Evolutionary conservation across 2,329 filamentous ascomycete species (phyloP).

Genomic region (Fusarium pseudonygamai): DNA sequence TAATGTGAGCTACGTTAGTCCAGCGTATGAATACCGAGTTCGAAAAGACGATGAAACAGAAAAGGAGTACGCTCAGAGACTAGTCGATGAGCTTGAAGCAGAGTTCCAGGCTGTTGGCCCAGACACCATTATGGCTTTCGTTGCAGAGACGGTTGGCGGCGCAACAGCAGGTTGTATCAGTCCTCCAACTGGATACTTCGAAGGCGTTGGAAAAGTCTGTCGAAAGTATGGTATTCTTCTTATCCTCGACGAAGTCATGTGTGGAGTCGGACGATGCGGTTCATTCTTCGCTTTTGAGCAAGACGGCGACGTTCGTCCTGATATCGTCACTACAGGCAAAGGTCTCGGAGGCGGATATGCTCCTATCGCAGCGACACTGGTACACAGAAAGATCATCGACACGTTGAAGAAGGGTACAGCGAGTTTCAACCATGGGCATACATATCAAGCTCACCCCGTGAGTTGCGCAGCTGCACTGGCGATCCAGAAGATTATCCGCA

Average conservation of each 20-base stretch:
- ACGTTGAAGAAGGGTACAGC: slow-evolving; percentile 50
- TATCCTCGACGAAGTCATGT: slow-evolving; percentile 85
- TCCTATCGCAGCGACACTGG: slow-evolving; percentile 68
- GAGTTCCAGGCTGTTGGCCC: slow-evolving; percentile 73
- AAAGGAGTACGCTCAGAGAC: slow-evolving; percentile 66
- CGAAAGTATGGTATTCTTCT: slow-evolving; percentile 76
- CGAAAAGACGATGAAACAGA: slow-evolving; percentile 62
- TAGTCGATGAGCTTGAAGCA: slow-evolving; percentile 71
- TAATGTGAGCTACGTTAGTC: slow-evolving; percentile 69
- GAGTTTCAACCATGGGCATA: slow-evolving; percentile 64
- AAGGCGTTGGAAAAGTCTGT: slow-evolving; percentile 74
- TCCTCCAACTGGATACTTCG: slow-evolving; percentile 73
- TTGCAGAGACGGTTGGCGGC: slow-evolving; percentile 78
- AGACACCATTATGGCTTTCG: slow-evolving; percentile 74
- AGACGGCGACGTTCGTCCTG: slow-evolving; percentile 63
- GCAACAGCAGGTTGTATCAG: slow-evolving; percentile 74
- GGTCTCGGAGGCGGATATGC: slow-evolving; percentile 71
- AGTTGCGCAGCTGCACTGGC: slow-evolving; percentile 70
- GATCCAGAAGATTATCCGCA: slow-evolving; percentile 66
- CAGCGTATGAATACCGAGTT: slow-evolving; percentile 73
- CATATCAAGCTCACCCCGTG: slow-evolving; percentile 68
- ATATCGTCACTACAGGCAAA: slow-evolving; percentile 74
- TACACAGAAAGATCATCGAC: slow-evolving; percentile 61
- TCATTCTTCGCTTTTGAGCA: slow-evolving; percentile 70
- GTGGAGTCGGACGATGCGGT: slow-evolving; percentile 68